Base-by-base conservation (phyloP, 805 yeast genomes). In the Suhomyces vadensis region DNA sequence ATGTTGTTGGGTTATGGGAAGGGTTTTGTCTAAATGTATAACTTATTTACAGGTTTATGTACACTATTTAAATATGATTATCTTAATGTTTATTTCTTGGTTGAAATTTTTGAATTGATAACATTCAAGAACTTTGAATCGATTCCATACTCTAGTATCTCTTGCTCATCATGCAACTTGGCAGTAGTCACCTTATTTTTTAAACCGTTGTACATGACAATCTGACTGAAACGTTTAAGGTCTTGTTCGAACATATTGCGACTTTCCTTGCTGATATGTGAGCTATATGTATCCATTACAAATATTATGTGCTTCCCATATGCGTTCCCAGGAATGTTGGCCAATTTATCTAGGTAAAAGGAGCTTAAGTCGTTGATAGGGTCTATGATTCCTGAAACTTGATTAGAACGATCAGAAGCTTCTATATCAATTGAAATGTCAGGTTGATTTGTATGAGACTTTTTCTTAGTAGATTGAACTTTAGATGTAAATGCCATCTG, bases 261-360 rank as follows among this genome's bases (percentile, higher is more conserved):
- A 7, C 10, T n/a, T 6, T 22, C 27, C 27, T 39, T 44, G 11
- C 22, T 39, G 20, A 17, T 13, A 13, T 39, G 31, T 13, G 14
- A 5, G 23, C 33, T 25, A 19, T n/a, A 37, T 9, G 40, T 31
- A 21, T 54, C 46, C 25, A 49, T 37, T 3, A 44, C 48, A 38
- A 54, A 50, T 6, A 53, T 16, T 1, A 53, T 37, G 24, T 47
- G 66, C 37, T 55, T 63, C 26, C 43, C 56, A 41, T 53, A 57
- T 40, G 51, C 56, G 27, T 51, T 64, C 36, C 69, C 25, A 11
- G 44, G 38, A 7, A 44, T 14, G 10, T 13, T 11, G 10, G 38
- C 20, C 14, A 55, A 40, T 41, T 51, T 61, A 8, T 43, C 40
- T 14, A 58, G 25, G 38, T 56, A 61, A 14, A 54, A 51, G 11